phyloP scores from a whole-genome alignment of 441 rosid genomes.

The Populus hybrid region DNA sequence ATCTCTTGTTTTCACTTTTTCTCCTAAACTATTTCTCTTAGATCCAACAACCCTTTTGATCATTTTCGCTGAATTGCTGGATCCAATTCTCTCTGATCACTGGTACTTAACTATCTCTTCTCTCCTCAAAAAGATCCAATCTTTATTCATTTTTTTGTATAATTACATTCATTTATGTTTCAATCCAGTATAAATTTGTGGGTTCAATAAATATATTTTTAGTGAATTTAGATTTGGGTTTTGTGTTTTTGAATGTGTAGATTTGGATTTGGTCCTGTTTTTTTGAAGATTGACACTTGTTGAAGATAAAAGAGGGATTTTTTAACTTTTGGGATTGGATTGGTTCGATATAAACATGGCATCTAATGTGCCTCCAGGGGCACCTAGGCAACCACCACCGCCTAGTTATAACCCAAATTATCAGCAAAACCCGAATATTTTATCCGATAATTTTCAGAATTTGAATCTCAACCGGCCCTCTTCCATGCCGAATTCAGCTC shows the following conservation, averaged over 20 bases:
- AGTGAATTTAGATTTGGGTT: not conserved
- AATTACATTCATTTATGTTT: not conserved
- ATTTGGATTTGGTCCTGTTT: constrained; percentile 12
- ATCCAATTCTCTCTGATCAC: constrained; percentile 12
- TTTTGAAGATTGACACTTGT: not conserved
- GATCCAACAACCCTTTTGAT: constrained; percentile 9
- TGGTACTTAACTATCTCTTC: not conserved
- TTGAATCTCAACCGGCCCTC: constrained; percentile 58
- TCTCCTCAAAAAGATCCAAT: not conserved
- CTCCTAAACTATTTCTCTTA: not conserved
- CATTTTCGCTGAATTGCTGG: not conserved
- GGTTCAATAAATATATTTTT: not conserved
- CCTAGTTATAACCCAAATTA: constrained; percentile 49
- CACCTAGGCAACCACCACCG: constrained; percentile 58
- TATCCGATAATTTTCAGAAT: constrained; percentile 64
- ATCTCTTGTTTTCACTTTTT: not conserved
- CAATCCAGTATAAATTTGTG: not conserved
- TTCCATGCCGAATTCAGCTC: constrained; percentile 42
- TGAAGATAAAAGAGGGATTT: not conserved
- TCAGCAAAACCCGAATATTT: constrained; percentile 38
- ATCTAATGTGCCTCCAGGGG: constrained; percentile 90
- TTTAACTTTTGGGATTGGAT: constrained; percentile 10
- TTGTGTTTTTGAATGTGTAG: not conserved
- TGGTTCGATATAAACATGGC: constrained; percentile 44
- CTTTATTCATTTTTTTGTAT: not conserved